Evolutionary conservation across 163 green algal genomes (phyloP), one percentile per base, ranked within the genome.

Genomic region (Prototheca cutis): DNA sequence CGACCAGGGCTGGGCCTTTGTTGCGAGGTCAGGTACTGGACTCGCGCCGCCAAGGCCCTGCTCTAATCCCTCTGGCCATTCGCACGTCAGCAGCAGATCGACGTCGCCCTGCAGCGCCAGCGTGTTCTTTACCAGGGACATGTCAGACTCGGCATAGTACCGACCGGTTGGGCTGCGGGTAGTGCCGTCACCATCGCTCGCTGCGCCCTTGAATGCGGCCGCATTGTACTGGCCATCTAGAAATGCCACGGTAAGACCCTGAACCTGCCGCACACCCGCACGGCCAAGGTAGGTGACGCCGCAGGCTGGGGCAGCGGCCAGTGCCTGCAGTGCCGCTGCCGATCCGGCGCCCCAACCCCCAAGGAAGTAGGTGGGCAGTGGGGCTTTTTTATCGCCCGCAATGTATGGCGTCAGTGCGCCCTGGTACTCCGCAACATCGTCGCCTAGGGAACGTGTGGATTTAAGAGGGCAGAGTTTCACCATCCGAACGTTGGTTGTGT

Each of bases 81-180:
- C 83, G 55, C 74, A 83, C 0, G 85, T 94, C 4, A 95, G 72
- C 45, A 94, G 67, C 25, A 95, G 24, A 62, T 95, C 87, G 6
- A 95, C 66, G 36, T 95, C 87, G 0, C 84, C 86, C 31, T 78
- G 59, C 18, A 59, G 48, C 24, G 76, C 61, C 27, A 91, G 40
- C 29, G 68, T 58, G n/a, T 70, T 33, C 55, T 81, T 78, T 17
- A 91, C 13, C 1, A 15, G 23, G 17, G 25, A 32, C 32, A 59
- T 19, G 32, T 55, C 49, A 32, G 21, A 64, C 25, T 67, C 51
- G 2, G 68, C 80, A 66, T 82, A 87, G 60, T 80, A 68, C 13
- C 62, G 45, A 55, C 74, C 74, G 8, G 29, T 53, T 25, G 40
- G 6, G 51, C 13, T 45, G 31, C n/a, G n/a, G n/a, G n/a, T n/a